These are phyloP conservation scores for Panaeolus cyanescens DNA, from an alignment of 768 basidiomycete species.

Conservation along the genomic window DNA sequence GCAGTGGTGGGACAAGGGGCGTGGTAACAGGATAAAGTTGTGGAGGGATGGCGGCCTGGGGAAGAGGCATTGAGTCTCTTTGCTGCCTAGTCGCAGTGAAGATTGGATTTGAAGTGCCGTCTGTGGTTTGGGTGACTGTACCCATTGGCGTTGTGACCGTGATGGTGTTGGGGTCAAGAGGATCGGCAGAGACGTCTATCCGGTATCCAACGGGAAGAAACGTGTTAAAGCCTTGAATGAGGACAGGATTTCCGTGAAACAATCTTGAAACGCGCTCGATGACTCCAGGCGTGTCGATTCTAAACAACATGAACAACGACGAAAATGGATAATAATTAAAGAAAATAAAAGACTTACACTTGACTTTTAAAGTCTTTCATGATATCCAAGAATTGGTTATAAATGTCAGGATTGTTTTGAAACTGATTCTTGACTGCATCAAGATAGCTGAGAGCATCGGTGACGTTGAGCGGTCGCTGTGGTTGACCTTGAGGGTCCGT, in stretches of 20 bases:
- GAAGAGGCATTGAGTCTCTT: constrained; percentile 22
- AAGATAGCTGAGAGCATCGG: constrained; percentile 90
- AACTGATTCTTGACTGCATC: constrained; percentile 95
- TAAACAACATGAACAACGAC: constrained; percentile 32
- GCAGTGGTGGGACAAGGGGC: constrained; percentile 34
- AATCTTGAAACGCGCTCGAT: constrained; percentile 93
- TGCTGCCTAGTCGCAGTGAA: constrained; percentile 29
- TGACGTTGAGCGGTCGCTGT: constrained; percentile 83
- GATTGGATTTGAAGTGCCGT: constrained; percentile 24
- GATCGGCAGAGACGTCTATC: constrained; percentile 82
- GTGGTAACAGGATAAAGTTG: constrained; percentile 26
- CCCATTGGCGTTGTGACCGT: constrained; percentile 82
- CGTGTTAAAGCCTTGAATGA: constrained; percentile 98
- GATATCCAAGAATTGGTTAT: constrained; percentile 93
- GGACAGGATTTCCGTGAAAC: constrained; percentile 85
- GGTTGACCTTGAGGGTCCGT: constrained; percentile 32
- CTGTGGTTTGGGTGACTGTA: constrained; percentile 67
- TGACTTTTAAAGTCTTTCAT: constrained; percentile 99
- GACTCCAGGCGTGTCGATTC: constrained; percentile 97
- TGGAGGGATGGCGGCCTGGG: constrained; percentile 29
- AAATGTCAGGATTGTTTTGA: constrained; percentile 87
- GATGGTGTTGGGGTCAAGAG: constrained; percentile 69
- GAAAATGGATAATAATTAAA: constrained; percentile 6
- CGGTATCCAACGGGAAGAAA: constrained; percentile 94
- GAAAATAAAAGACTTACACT: constrained; percentile 50